phyloP scores from a whole-genome alignment of 495 filamentous ascomycete species.

The Penicillium manginii region DNA sequence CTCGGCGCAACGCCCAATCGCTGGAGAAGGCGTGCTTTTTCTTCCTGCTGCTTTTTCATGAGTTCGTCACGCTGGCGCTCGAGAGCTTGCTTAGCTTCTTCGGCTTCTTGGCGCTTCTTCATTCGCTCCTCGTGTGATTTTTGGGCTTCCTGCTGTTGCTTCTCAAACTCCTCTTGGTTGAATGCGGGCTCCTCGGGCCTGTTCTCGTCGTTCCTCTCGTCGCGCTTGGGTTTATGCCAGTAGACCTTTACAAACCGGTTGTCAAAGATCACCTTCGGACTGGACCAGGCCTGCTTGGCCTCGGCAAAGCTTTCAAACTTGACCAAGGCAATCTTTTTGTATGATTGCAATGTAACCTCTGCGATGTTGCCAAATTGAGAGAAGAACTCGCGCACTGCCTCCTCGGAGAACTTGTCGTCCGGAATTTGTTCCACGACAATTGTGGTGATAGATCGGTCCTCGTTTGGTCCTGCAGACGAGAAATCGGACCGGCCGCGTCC shows the following conservation, averaged over 20 bases:
- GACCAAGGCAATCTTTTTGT: slow-evolving; percentile 79
- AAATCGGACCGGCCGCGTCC: slow-evolving; percentile 67
- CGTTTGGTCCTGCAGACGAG: slow-evolving; percentile 73
- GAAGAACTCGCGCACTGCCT: slow-evolving; percentile 79
- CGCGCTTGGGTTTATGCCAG: slow-evolving; percentile 75
- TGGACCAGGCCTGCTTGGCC: slow-evolving; percentile 83
- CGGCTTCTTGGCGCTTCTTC: slow-evolving; percentile 72
- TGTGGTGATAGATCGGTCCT: slow-evolving; percentile 73
- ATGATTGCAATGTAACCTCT: slow-evolving; percentile 73
- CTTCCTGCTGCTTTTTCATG: slow-evolving; percentile 72
- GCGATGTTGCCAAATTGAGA: slow-evolving; percentile 78
- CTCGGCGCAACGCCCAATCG: slow-evolving; percentile 56
- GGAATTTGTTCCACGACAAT: slow-evolving; percentile 95
- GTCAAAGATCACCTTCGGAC: slow-evolving; percentile 93
- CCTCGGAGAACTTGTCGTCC: slow-evolving; percentile 78
- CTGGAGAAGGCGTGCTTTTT: slow-evolving; percentile 70
- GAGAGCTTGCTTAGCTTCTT: slow-evolving; percentile 70
- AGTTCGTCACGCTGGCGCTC: slow-evolving; percentile 78
- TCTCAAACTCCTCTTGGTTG: slow-evolving; percentile 77
- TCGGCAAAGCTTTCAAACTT: slow-evolving; percentile 74
- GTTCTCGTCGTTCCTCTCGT: slow-evolving; percentile 38
- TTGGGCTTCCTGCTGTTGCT: slow-evolving; percentile 79
- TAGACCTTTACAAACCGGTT: slow-evolving; percentile 98
- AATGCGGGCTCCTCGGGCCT: slow-evolving; percentile 50
- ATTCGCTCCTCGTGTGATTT: slow-evolving; percentile 76